Conservation (phyloP, 371 early-diverging fungal species). For the Mucor indicus region DNA sequence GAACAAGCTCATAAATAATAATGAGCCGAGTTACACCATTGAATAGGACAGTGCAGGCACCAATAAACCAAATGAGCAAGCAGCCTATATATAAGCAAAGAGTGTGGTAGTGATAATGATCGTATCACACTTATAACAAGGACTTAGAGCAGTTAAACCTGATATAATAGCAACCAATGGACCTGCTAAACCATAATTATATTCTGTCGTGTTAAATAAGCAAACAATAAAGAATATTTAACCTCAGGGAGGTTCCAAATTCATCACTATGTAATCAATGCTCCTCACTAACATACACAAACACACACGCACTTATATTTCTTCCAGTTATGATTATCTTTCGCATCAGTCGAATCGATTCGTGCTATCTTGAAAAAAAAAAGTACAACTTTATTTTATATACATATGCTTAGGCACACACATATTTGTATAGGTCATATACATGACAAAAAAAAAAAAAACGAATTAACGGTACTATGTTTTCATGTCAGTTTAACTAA, state of each 20-base stretch:
- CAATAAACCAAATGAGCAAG: constrained; percentile 67
- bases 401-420: too few relatives aligned
- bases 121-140: too few relatives aligned
- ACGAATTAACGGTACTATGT: neutral
- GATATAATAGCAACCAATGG: constrained; percentile 9
- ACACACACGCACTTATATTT: too few relatives aligned
- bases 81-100: constrained; percentile 35
- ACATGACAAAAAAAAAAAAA: neutral
- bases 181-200: constrained; percentile 10
- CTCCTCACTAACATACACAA: too few relatives aligned
- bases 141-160: constrained; percentile 10
- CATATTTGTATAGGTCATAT: too few relatives aligned
- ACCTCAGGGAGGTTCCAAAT: neutral
- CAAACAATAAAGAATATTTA: constrained; percentile 1
- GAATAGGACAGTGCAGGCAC: constrained; percentile 52
- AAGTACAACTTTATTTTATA: too few relatives aligned
- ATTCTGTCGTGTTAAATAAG: constrained; percentile 4
- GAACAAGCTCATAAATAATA: constrained; percentile 58
- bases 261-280: too few relatives aligned
- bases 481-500: constrained; percentile 7
- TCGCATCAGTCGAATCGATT: too few relatives aligned
- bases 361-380: too few relatives aligned
- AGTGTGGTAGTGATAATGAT: neutral
- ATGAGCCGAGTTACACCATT: constrained; percentile 53
- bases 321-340: neutral